Percentiles rank a stretch among this genome's conserved stretches.
Evolutionary conservation across 2,329 filamentous ascomycete species (phyloP).

Genomic region (Neonectria faginata): DNA sequence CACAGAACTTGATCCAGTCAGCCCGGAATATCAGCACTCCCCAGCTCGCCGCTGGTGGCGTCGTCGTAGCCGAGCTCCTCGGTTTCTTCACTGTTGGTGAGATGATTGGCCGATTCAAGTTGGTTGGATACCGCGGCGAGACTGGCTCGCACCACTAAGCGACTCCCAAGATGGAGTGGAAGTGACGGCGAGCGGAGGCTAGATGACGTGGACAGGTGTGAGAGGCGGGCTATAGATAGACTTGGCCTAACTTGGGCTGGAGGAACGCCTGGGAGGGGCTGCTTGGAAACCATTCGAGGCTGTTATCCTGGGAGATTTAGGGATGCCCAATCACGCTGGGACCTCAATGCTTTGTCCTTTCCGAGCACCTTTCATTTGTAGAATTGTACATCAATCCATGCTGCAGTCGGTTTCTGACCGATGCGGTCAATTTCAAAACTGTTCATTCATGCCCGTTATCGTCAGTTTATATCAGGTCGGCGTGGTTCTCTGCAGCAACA

Average conservation of each 20-base stretch:
- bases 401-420: conserved; percentile 32
- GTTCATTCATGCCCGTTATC: neutral
- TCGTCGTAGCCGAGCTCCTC: conserved; percentile 85
- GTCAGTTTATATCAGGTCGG: neutral
- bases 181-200: conserved; percentile 30
- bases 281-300: conserved; percentile 41
- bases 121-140: conserved; percentile 90
- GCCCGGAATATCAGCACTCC: conserved; percentile 77
- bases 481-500: neutral
- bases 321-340: conserved; percentile 38
- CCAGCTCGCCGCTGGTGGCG: conserved; percentile 78
- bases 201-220: conserved; percentile 37
- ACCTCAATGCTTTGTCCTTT: conserved; percentile 43
- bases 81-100: conserved; percentile 99
- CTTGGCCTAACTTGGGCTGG: conserved; percentile 32
- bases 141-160: conserved; percentile 69
- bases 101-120: conserved; percentile 95
- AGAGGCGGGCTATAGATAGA: conserved; percentile 42
- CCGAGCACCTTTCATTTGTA: conserved; percentile 49
- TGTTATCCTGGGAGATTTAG: conserved; percentile 39
- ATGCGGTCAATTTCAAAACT: conserved; percentile 34
- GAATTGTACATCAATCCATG: conserved; percentile 49
- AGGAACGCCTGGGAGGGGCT: conserved; percentile 38
- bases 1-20: conserved; percentile 65
- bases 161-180: conserved; percentile 27